Evolutionary conservation across 2,329 filamentous ascomycete species (phyloP), one percentile per base, ranked within the genome.

Genomic region (Penicillium sp.): DNA sequence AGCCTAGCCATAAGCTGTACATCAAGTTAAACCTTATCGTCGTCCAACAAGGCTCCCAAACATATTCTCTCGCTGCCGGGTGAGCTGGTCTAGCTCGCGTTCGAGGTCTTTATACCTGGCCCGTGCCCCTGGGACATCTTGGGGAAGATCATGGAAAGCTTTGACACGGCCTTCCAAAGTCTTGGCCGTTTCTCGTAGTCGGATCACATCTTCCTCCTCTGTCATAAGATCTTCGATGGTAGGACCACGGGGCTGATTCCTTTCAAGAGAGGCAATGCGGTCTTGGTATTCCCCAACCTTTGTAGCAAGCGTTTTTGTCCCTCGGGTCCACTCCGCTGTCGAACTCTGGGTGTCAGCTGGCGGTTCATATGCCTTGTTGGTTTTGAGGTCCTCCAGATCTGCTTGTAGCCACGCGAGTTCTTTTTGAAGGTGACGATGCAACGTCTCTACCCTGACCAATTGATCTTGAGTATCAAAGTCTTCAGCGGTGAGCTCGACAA

Each of bases 311-410:
- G 83, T 75, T 68, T 91, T 91, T 45, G 88, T 83, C 52, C 81
- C 85, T 51, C 89, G 85, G 60, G 87, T 85, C 73, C 89, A 84
- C 47, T 94, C 88, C 3, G 87, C 79, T n/a, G 91, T 93, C 60
- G 87, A 82, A 60, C 85, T 85, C 10, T 85, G 83, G 3, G 92
- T 75, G 57, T 85, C 78, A 0, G 83, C 67, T 0, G 85, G 73
- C 0, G 83, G 81, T 14, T 83, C 79, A 64, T 84, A 88, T 48
- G 66, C 65, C 23, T 65, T 56, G 40, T 75, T 59, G 11, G 67
- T 66, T 31, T 61, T 72, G 28, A 74, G 65, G 2, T 66, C 60
- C 13, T 70, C 55, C 37, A 74, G 51, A 40, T 73, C 67, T 10
- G 55, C 28, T 31, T 64, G 64, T 36, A 76, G 51, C 13, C 59